These are phyloP conservation scores for Pseudocercospora macadamiae DNA, from an alignment of 2,329 filamentous ascomycete genomes.

Conservation along the genomic window DNA sequence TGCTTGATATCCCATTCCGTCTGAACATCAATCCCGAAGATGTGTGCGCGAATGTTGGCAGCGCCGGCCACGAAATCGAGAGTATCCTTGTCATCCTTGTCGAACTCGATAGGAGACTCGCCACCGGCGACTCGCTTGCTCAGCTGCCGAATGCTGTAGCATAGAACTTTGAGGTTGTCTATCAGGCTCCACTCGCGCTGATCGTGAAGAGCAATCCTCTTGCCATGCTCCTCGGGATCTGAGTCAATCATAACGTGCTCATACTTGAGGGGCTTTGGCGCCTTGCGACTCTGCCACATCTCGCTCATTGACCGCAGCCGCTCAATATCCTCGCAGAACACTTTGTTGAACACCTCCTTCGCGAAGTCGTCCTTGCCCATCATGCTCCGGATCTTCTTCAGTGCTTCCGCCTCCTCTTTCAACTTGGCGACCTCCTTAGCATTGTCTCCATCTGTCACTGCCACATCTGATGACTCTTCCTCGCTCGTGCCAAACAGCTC, in stretches of 20 bases:
- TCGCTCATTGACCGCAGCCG: conserved; percentile 85
- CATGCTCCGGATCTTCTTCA: conserved; percentile 79
- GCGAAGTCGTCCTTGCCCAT: conserved; percentile 79
- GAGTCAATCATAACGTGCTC: conserved; percentile 48
- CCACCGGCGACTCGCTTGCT: conserved; percentile 69
- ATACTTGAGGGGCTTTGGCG: conserved; percentile 75
- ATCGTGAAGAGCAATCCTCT: conserved; percentile 60
- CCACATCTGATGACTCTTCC: conserved; percentile 77
- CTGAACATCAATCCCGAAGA: conserved; percentile 87
- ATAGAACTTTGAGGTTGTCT: conserved; percentile 86
- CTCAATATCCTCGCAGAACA: conserved; percentile 83
- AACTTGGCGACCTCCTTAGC: conserved; percentile 86
- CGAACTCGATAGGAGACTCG: conserved; percentile 74
- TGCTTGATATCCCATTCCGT: conserved; percentile 97
- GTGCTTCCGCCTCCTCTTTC: conserved; percentile 76
- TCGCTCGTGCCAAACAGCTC: conserved; percentile 93
- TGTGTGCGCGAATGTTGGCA: conserved; percentile 82
- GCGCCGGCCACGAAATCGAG: conserved; percentile 91
- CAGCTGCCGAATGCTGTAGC: conserved; percentile 77
- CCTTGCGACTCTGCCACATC: conserved; percentile 87
- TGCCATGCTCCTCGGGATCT: conserved; percentile 39
- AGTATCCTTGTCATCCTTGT: conserved; percentile 95
- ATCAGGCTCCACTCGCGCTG: conserved; percentile 79
- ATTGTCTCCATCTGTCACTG: conserved; percentile 83
- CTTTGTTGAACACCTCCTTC: conserved; percentile 85